Evolutionary conservation across 495 filamentous ascomycete genomes (phyloP).

Genomic region (Extremus antarcticus): DNA sequence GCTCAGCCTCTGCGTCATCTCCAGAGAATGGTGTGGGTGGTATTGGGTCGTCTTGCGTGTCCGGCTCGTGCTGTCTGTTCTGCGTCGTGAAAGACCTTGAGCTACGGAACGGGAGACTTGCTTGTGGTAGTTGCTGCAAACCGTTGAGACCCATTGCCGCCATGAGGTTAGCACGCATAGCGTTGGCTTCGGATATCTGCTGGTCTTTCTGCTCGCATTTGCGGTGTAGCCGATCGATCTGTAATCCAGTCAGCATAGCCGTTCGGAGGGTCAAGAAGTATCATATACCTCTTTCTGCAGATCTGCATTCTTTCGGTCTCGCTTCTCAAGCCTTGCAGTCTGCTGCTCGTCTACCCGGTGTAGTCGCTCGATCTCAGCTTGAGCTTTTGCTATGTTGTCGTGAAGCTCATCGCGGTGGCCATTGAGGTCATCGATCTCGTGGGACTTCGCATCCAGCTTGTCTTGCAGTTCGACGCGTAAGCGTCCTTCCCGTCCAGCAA

Average conservation of each 20-base stretch:
- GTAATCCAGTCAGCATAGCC: not conserved
- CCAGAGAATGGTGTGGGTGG: conserved; percentile 1
- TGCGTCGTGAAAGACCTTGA: not conserved
- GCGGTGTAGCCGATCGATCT: conserved; percentile 12
- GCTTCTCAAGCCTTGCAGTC: not conserved
- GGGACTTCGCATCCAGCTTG: not conserved
- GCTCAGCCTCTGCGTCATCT: not conserved
- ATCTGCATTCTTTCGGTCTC: not conserved
- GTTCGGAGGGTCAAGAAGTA: not conserved
- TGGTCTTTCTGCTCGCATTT: conserved; percentile 12
- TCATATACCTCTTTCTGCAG: not conserved
- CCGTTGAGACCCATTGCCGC: conserved; percentile 13
- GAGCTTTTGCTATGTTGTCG: not conserved
- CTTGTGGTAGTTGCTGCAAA: not conserved
- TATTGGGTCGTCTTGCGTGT: not conserved
- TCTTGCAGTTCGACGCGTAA: not conserved
- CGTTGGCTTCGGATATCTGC: conserved; percentile 17
- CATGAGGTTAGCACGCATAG: conserved; percentile 15
- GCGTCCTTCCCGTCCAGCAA: not conserved
- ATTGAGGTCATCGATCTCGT: conserved; percentile 1
- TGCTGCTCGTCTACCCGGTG: not conserved
- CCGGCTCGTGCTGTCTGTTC: not conserved
- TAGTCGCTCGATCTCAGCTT: not conserved
- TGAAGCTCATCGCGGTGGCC: conserved; percentile 3
- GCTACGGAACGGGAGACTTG: conserved; percentile 1